These are phyloP conservation scores for Rhizopus delemar DNA, from an alignment of 371 early-diverging fungal genomes.

Conservation along the genomic window DNA sequence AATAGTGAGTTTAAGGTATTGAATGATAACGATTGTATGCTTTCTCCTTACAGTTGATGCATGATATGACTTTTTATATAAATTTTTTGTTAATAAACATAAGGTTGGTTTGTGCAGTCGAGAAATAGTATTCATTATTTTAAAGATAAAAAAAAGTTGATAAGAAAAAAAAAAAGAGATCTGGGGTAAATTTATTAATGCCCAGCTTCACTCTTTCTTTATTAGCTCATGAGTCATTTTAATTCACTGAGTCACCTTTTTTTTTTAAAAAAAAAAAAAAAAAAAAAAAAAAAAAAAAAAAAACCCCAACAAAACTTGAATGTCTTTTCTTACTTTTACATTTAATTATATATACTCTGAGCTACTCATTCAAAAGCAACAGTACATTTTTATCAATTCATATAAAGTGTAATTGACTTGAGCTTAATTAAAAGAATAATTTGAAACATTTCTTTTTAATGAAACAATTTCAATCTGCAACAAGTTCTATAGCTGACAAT, in stretches of 20 bases:
- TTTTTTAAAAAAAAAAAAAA: neutral
- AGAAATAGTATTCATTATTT: neutral
- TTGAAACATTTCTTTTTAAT: no score
- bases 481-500: no score
- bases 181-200: neutral
- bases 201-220: neutral
- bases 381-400: no score
- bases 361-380: no score
- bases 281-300: no score
- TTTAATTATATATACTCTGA: no score
- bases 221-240: neutral
- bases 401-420: no score
- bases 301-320: no score
- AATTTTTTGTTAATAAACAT: neutral
- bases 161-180: neutral
- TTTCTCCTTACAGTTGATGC: neutral
- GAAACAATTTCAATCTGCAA: no score
- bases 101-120: neutral
- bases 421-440: no score
- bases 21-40: neutral
- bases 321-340: no score
- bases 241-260: neutral
- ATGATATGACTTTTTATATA: neutral
- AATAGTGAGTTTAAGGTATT: neutral
- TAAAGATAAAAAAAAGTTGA: neutral